Evolutionary conservation across 2,329 filamentous ascomycete genomes (phyloP), one percentile per base, ranked within the genome.

Genomic region (Penicillium sp.): DNA sequence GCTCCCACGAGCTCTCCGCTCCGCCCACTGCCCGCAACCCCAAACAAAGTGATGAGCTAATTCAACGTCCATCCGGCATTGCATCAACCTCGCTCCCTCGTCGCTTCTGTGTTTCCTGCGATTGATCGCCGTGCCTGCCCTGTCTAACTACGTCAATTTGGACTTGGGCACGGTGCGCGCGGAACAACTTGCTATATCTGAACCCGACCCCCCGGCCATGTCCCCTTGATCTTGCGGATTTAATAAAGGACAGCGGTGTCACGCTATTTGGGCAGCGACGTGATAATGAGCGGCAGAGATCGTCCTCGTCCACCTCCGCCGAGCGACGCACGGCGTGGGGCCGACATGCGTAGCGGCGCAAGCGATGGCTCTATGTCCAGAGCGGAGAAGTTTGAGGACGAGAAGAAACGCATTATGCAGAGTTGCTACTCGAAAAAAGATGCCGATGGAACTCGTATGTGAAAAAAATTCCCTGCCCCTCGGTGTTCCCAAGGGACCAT

Each of bases 381-480:
- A 67, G 92, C 92, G 49, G 90, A 96, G 76, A 84, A 85, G 64
- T 99, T 97, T 71, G 94, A 99, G 73, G 91, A 97, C 68, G 94
- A 99, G 80, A 96, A 96, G 80, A 82, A 84, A 70, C 85, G 94
- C 69, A 96, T 99, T 65, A 87, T 95, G 59, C 89, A 95, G 57
- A 96, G 89, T 74, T 96, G 92, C 76, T 99, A 97, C 77, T 83
- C 79, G 71, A 96, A 95, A 77, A 87, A 86, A 66, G 94, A 97
- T 69, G 81, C 84, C 38, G 89, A 95, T 74, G 92, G 92, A 61
- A 87, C 90, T 54, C 80, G 90, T 95, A 81, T 69, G 88, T 82
- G 53, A 36, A 24, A 44, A 39, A 10, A 50, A 50, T 60, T 55
- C 39, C 46, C 56, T 50, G 20, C 36, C 27, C 28, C 46, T 57